Percentiles rank a stretch among this genome's conserved stretches.
Conservation (phyloP, 495 filamentous ascomycete species). For the Acidiella bohemica region DNA sequence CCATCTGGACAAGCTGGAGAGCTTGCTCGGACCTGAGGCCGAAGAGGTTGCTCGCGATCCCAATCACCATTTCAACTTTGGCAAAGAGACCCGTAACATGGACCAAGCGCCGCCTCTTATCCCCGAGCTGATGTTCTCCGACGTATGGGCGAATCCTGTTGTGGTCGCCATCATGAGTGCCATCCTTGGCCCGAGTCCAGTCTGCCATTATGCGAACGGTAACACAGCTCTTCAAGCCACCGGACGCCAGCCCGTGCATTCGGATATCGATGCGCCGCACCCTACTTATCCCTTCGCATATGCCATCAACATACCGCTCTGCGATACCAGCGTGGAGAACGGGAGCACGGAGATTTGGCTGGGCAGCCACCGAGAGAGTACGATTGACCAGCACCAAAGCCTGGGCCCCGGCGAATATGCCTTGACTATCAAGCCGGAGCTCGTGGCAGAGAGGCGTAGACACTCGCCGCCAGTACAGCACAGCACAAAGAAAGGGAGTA, state of each 20-base stretch:
- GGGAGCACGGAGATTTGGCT: constrained; percentile 49
- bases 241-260: constrained; percentile 33
- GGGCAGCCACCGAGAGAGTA: constrained; percentile 36
- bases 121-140: constrained; percentile 8
- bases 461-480: constrained; percentile 37
- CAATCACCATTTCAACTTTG: constrained; percentile 17
- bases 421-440: constrained; percentile 33
- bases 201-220: constrained; percentile 25
- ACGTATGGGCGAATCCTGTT: constrained; percentile 31
- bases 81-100: constrained; percentile 14
- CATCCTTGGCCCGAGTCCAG: constrained; percentile 15
- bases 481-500: constrained; percentile 36
- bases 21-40: constrained; percentile 11
- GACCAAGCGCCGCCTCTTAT: constrained; percentile 12
- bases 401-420: constrained; percentile 38
- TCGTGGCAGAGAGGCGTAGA: constrained; percentile 31
- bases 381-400: constrained; percentile 33
- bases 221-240: constrained; percentile 26
- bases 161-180: constrained; percentile 19
- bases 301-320: constrained; percentile 42
- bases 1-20: constrained; percentile 9
- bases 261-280: constrained; percentile 44
- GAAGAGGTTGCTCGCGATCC: constrained; percentile 13
- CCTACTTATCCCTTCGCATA: constrained; percentile 41
- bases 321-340: constrained; percentile 40